phyloP scores from a whole-genome alignment of 768 basidiomycete genomes.

The Kwoniella europaea region DNA sequence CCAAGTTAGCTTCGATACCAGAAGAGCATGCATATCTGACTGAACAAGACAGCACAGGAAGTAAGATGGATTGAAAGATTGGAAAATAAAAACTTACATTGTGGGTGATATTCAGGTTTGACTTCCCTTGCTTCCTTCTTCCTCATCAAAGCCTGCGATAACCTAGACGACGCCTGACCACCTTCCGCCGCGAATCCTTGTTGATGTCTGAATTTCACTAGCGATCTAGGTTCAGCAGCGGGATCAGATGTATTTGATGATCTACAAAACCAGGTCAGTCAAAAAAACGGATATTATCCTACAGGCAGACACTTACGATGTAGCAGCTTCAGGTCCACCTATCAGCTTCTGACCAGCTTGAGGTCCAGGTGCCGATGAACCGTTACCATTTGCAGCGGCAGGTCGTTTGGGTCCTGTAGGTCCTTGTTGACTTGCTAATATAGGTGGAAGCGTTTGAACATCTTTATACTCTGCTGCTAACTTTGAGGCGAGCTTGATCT shows the following conservation, averaged over 20 bases:
- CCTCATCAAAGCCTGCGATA: constrained; percentile 86
- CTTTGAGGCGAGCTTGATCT: constrained; percentile 71
- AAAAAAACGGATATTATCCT: background rate
- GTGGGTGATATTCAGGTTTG: constrained; percentile 93
- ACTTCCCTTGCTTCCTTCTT: constrained; percentile 93
- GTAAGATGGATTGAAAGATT: background rate
- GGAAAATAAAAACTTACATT: constrained; percentile 60
- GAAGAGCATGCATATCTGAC: background rate
- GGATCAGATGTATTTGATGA: constrained; percentile 8
- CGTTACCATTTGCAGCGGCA: constrained; percentile 15
- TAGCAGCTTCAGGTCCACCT: constrained; percentile 59
- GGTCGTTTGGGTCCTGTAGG: constrained; percentile 78
- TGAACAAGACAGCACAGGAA: background rate
- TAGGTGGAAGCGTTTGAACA: constrained; percentile 79
- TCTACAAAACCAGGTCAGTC: constrained; percentile 2
- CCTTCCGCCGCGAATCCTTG: constrained; percentile 58
- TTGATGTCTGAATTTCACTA: constrained; percentile 57
- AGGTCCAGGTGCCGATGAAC: constrained; percentile 29
- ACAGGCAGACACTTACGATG: constrained; percentile 26
- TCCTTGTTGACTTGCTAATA: constrained; percentile 75
- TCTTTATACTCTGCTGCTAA: constrained; percentile 88
- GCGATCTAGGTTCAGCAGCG: constrained; percentile 36
- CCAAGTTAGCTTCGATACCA: background rate
- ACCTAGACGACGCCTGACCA: constrained; percentile 59
- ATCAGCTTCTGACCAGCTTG: constrained; percentile 55